These are phyloP conservation scores for Kodamaea leandrae DNA, from an alignment of 805 yeast genomes.

Conservation along the genomic window DNA sequence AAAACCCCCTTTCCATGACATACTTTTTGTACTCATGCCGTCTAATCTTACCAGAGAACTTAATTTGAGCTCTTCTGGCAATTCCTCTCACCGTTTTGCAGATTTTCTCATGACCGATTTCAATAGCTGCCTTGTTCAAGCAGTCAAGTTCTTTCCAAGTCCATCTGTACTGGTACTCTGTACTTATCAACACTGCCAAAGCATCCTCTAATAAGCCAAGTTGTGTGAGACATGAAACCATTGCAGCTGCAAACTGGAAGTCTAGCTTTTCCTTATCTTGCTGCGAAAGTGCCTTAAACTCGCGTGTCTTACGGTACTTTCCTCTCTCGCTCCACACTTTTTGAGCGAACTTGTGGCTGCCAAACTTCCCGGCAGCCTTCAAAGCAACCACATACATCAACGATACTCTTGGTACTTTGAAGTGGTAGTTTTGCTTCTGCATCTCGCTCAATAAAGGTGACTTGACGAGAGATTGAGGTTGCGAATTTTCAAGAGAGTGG, in stretches of 20 bases:
- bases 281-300: constrained; percentile 44
- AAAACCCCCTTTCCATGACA: constrained; percentile 32
- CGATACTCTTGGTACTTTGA: constrained; percentile 30
- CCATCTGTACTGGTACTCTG: constrained; percentile 74
- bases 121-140: constrained; percentile 30
- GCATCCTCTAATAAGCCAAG: constrained; percentile 67
- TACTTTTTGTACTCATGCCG: constrained; percentile 33
- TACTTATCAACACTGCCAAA: constrained; percentile 59
- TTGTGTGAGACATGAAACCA: constrained; percentile 59
- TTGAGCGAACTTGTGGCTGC: constrained; percentile 58
- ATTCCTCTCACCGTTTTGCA: constrained; percentile 33
- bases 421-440: constrained; percentile 10
- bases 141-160: constrained; percentile 37
- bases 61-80: constrained; percentile 34
- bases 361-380: constrained; percentile 60
- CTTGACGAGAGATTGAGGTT: neutral
- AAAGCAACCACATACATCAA: constrained; percentile 59
- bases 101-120: constrained; percentile 29
- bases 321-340: constrained; percentile 81
- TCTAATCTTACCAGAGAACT: constrained; percentile 39
- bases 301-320: constrained; percentile 51
- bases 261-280: constrained; percentile 46
- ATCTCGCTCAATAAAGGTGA: constrained; percentile 2
- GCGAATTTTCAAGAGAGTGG: neutral
- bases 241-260: constrained; percentile 67